These are phyloP conservation scores for Teratosphaeria nubilosa DNA, from an alignment of 2,329 filamentous ascomycete species.

Conservation along the genomic window DNA sequence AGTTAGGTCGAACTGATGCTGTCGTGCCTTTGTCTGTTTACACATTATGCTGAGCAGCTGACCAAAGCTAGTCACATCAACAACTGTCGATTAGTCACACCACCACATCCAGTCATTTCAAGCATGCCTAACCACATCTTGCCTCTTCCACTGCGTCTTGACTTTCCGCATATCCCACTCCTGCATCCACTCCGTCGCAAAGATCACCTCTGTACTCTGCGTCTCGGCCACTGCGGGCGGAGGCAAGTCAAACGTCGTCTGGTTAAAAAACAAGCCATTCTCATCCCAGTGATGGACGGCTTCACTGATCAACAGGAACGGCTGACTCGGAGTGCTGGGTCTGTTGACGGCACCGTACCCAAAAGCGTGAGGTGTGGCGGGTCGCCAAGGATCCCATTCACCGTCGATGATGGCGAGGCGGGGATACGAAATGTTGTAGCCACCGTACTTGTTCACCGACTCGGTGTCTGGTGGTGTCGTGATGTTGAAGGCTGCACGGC, in stretches of 20 bases:
- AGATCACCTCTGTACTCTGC: constrained; percentile 49
- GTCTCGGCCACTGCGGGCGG: constrained; percentile 48
- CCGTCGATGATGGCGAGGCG: constrained; percentile 71
- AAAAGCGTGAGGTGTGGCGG: constrained; percentile 61
- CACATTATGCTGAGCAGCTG: not conserved
- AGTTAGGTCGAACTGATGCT: not conserved
- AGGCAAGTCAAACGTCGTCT: constrained; percentile 50
- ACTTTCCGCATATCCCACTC: constrained; percentile 39
- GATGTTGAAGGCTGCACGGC: constrained; percentile 61
- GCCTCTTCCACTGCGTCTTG: not conserved
- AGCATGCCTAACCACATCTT: not conserved
- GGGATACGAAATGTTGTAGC: constrained; percentile 58
- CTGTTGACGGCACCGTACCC: constrained; percentile 41
- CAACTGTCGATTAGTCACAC: not conserved
- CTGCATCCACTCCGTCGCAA: constrained; percentile 58
- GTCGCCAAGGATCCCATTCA: constrained; percentile 69
- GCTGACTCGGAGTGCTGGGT: constrained; percentile 52
- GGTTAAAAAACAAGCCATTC: constrained; percentile 45
- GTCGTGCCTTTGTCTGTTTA: not conserved
- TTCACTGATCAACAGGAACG: constrained; percentile 61
- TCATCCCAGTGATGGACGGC: constrained; percentile 57
- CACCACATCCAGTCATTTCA: not conserved
- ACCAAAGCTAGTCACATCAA: not conserved
- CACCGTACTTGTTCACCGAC: constrained; percentile 66
- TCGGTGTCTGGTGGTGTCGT: constrained; percentile 51